Conservation (phyloP, 805 yeast genomes). For the Ascoidea tarda region DNA sequence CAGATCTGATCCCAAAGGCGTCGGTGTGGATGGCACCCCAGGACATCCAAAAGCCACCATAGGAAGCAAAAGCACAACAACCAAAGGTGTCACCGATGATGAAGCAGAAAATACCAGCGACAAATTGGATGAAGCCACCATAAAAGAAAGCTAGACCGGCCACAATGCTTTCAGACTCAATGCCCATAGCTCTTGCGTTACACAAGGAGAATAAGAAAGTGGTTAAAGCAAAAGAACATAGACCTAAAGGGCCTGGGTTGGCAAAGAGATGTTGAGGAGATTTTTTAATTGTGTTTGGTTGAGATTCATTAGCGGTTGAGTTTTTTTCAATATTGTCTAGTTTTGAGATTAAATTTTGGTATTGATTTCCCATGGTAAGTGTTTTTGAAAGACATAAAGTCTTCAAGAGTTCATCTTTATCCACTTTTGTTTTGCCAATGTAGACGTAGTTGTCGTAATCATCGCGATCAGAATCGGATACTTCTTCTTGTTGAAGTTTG, state of each 20-base stretch:
- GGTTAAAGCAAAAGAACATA: constrained; percentile 49
- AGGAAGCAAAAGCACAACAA: constrained; percentile 34
- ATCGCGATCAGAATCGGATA: no score
- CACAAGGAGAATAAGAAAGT: constrained; percentile 46
- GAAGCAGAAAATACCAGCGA: constrained; percentile 68
- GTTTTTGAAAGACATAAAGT: constrained; percentile 42
- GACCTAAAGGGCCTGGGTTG: constrained; percentile 67
- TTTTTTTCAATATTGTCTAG: constrained; percentile 67
- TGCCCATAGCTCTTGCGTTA: constrained; percentile 58
- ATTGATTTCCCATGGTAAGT: no score
- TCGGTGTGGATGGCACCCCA: constrained; percentile 53
- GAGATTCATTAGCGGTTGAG: constrained; percentile 19
- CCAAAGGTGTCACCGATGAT: constrained; percentile 69
- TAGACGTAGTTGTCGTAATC: constrained; percentile 33
- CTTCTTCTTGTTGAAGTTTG: no score
- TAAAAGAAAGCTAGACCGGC: constrained; percentile 56
- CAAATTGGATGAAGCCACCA: constrained; percentile 58
- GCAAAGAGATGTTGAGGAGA: constrained; percentile 18
- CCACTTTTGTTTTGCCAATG: constrained; percentile 60
- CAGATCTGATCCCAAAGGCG: constrained; percentile 38
- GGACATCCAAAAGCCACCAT: constrained; percentile 68
- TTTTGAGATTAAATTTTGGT: no score
- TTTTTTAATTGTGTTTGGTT: no score
- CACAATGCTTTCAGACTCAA: constrained; percentile 41
- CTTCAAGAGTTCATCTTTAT: constrained; percentile 38